Percentiles rank a stretch among this genome's conserved stretches.
phyloP scores from a whole-genome alignment of 176 grass and related monocot genomes.

The Aegilops longissima region DNA sequence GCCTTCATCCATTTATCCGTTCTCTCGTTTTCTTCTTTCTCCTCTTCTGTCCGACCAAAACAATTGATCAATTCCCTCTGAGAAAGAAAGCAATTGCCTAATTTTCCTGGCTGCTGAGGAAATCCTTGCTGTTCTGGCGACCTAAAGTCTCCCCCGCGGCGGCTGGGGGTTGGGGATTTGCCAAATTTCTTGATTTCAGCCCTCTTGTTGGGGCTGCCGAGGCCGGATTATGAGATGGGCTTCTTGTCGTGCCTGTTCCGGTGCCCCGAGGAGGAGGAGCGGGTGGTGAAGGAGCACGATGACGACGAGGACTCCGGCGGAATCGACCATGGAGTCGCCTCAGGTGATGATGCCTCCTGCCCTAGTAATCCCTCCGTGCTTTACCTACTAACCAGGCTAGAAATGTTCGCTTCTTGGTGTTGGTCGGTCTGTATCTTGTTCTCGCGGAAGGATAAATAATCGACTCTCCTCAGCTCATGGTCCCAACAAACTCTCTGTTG shows the following conservation, averaged over 20 bases:
- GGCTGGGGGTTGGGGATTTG: background rate
- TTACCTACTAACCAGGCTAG: background rate
- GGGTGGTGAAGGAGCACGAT: background rate
- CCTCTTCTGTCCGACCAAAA: constrained; percentile 6
- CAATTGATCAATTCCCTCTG: background rate
- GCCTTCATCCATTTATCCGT: constrained; percentile 15
- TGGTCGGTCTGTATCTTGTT: background rate
- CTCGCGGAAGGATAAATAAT: background rate
- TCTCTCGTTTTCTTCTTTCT: background rate
- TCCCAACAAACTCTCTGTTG: background rate
- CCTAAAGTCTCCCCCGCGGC: background rate
- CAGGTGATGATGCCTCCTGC: constrained; percentile 31
- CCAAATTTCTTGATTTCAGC: background rate
- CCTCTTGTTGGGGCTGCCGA: background rate
- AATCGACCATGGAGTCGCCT: constrained; percentile 27
- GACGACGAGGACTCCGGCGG: constrained; percentile 25
- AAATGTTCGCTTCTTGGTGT: constrained; percentile 6
- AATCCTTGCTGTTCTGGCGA: background rate
- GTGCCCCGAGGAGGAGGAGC: constrained; percentile 20
- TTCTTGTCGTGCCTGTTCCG: constrained; percentile 50
- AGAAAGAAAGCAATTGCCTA: background rate
- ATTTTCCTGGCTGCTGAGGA: constrained; percentile 7
- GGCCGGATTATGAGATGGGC: constrained; percentile 43
- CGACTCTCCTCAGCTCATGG: background rate
- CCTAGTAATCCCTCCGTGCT: background rate